Conservation (phyloP, 148 eudicot species). For the Oxyria digyna region DNA sequence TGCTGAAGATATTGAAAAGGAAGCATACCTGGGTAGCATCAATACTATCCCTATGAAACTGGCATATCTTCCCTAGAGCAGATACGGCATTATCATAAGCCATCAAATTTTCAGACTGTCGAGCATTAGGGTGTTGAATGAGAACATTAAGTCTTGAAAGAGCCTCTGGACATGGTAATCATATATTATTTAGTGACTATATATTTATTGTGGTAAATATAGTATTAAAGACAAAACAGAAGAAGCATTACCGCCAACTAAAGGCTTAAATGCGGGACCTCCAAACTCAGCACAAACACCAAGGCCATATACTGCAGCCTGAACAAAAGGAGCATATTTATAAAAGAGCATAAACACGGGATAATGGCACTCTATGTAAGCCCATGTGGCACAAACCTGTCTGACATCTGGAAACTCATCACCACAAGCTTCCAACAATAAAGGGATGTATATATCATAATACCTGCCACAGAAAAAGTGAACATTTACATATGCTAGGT, state of each 20-base stretch:
- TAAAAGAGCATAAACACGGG: slow-evolving; percentile 3
- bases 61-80: slow-evolving; percentile 85
- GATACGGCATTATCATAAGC: slow-evolving; percentile 96
- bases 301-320: slow-evolving; percentile 99
- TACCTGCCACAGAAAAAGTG: slow-evolving; percentile 21
- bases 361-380: not conserved
- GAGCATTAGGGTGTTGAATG: slow-evolving; percentile 53
- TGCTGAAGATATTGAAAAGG: too few species aligned
- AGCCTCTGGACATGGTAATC: slow-evolving; percentile 47
- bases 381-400: slow-evolving; percentile 38
- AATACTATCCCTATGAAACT: slow-evolving; percentile 70
- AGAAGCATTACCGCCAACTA: slow-evolving; percentile 56
- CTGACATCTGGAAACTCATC: slow-evolving; percentile 77
- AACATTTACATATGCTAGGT: too few species aligned
- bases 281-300: slow-evolving; percentile 98
- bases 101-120: slow-evolving; percentile 62
- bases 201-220: not conserved
- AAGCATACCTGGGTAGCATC: slow-evolving; percentile 65
- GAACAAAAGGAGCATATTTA: slow-evolving; percentile 11
- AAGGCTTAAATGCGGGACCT: slow-evolving; percentile 75
- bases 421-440: slow-evolving; percentile 87
- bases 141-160: slow-evolving; percentile 81
- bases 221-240: not conserved
- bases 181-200: not conserved
- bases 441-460: slow-evolving; percentile 77